Conservation (phyloP, 176 grass and related monocot genomes). For the Poa pratensis region DNA sequence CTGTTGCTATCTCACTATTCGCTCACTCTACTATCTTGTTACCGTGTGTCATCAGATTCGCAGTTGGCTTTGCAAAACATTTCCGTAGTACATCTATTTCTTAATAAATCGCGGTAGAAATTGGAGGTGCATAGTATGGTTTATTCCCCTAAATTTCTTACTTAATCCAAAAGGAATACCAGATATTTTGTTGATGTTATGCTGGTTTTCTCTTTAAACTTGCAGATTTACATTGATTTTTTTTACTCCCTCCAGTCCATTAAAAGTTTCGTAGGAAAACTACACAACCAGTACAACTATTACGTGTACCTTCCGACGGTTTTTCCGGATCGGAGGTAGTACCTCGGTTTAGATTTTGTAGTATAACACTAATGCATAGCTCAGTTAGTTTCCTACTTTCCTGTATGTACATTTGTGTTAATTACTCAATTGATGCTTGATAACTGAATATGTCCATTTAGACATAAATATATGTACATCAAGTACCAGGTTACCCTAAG, state of each 20-base stretch:
- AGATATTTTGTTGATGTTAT: background rate
- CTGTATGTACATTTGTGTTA: background rate
- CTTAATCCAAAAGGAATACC: background rate
- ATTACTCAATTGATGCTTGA: background rate
- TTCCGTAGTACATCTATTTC: background rate
- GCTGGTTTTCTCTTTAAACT: background rate
- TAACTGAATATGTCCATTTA: background rate
- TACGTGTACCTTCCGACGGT: too few relatives aligned
- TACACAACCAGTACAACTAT: too few relatives aligned
- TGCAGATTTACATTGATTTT: background rate
- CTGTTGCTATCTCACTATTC: background rate
- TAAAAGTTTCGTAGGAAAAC: too few relatives aligned
- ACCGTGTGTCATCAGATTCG: too few relatives aligned
- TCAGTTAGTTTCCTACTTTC: background rate
- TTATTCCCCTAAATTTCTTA: background rate
- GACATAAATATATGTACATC: too few relatives aligned
- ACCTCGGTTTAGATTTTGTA: background rate
- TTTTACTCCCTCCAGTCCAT: too few relatives aligned
- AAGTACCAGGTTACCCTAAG: too few relatives aligned
- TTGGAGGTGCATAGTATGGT: background rate
- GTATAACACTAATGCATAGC: too few relatives aligned
- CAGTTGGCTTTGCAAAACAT: background rate
- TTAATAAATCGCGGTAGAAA: background rate
- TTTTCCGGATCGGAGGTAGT: too few relatives aligned
- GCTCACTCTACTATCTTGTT: too few relatives aligned